Base-by-base conservation (phyloP, 805 yeast genomes). In the Cyberlindnera mrakii region DNA sequence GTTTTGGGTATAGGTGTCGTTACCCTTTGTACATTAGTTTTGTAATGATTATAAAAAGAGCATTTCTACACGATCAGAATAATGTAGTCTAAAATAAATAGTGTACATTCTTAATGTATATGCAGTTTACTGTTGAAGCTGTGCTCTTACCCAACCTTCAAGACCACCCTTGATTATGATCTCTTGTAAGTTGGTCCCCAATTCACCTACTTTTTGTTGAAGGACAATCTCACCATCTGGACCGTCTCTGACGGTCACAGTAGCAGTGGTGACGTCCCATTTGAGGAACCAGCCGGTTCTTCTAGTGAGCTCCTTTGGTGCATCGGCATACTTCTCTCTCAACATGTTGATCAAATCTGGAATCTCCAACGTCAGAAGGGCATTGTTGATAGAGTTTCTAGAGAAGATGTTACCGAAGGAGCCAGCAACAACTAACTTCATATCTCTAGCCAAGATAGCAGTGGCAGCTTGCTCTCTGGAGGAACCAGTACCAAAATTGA, bases 381-480 rank as follows among this genome's bases (percentile, higher is more conserved):
- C 99, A 63, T 93, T 93, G 74, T 93, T 93, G 66, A 95, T 93
- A 45, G 96, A 81, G 72, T 93, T 93, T 70, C 99, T 79, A 44
- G 90, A 83, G 68, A 93, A 93, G 56, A 91, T 93, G 71, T 93
- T 95, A 58, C 97, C 96, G 60, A 93, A 93, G 1, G 98, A 91
- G 30, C 99, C 99, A 13, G 96, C 85, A 46, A 95, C 96, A 18
- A 93, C 96, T 52, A 93, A 71, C 53, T 80, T 79, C 75, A 93
- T 88, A 51, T 89, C 98, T 58, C 95, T 79, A 34, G 99, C 98
- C 52, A 93, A 73, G 46, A 93, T 84, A 18, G 95, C 90, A n/a
- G 99, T 93, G 30, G 99, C 99, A 4, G 99, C 99, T 70, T 93
- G 99, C 64, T 93, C 99, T 68, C 99, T 81, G 20, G 96, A 88